Evolutionary conservation across 345 rosid genomes (phyloP).

Genomic region (Citrus medica): DNA sequence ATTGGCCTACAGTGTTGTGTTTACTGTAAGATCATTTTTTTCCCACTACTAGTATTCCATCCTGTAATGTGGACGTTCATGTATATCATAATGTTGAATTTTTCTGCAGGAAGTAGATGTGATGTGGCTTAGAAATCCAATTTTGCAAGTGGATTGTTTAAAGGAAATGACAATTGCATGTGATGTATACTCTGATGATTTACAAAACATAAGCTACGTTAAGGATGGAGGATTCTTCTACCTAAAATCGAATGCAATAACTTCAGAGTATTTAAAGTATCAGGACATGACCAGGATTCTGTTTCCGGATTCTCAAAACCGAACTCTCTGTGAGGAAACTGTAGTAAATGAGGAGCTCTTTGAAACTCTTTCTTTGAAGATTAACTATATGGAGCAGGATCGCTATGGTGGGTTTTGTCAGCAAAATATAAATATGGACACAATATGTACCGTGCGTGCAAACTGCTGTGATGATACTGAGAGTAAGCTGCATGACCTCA

Average conservation of each 20-base stretch:
- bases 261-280: constrained; percentile 18
- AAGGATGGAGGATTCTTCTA: constrained; percentile 38
- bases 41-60: neutral
- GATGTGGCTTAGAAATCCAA: constrained; percentile 60
- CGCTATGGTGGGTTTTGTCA: constrained; percentile 27
- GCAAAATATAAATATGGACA: constrained; percentile 17
- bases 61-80: too few relatives aligned
- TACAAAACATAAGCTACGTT: neutral
- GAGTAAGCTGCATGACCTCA: constrained; percentile 36
- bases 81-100: neutral
- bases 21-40: constrained; percentile 32
- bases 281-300: constrained; percentile 18
- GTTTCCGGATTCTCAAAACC: constrained; percentile 15
- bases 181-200: constrained; percentile 9
- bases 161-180: constrained; percentile 29
- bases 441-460: constrained; percentile 34
- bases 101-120: constrained; percentile 49
- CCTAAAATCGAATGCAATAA: constrained; percentile 10
- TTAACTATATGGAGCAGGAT: constrained; percentile 5
- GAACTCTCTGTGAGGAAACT: constrained; percentile 20
- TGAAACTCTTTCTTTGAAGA: neutral
- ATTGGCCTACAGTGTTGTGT: constrained; percentile 42
- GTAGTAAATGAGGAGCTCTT: neutral
- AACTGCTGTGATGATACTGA: constrained; percentile 37
- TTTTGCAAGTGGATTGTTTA: neutral